Conservation (phyloP, 441 rosid species). For the Hura crepitans region DNA sequence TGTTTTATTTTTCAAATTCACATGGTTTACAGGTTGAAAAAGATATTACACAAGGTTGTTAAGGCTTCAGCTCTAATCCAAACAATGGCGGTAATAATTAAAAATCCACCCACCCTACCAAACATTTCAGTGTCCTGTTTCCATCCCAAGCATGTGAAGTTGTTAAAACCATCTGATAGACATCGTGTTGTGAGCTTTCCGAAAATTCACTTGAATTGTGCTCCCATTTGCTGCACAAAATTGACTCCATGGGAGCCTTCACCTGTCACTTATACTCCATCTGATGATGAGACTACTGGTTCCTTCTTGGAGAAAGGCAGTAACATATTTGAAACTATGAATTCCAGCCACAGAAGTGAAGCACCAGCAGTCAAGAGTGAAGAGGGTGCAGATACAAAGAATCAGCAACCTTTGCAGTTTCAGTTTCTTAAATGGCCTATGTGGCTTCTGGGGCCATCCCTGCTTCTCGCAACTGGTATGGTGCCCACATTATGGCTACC, state of each 20-base stretch:
- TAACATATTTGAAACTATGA: constrained; percentile 51
- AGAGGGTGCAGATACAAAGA: constrained; percentile 28
- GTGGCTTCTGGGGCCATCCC: constrained; percentile 80
- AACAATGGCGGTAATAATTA: constrained; percentile 47
- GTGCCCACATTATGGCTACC: constrained; percentile 91
- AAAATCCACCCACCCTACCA: constrained; percentile 31
- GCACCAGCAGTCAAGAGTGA: constrained; percentile 22
- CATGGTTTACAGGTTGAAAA: constrained; percentile 12
- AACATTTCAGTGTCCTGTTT: constrained; percentile 21
- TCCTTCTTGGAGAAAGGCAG: constrained; percentile 42
- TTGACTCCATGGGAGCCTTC: constrained; percentile 66
- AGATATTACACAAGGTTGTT: constrained; percentile 21
- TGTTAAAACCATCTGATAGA: constrained; percentile 22
- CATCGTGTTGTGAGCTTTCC: constrained; percentile 18
- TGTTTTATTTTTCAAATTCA: background rate
- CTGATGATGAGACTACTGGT: constrained; percentile 36
- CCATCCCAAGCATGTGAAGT: constrained; percentile 32
- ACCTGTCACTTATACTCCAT: constrained; percentile 40
- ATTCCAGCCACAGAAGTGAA: constrained; percentile 36
- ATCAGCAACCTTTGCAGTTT: constrained; percentile 26
- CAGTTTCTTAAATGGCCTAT: constrained; percentile 80
- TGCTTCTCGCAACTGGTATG: constrained; percentile 82
- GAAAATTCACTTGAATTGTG: constrained; percentile 21
- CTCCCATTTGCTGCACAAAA: constrained; percentile 47
- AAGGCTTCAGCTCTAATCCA: constrained; percentile 34